Conservation (phyloP, 2,329 filamentous ascomycete species). For the Eutypa lata region DNA sequence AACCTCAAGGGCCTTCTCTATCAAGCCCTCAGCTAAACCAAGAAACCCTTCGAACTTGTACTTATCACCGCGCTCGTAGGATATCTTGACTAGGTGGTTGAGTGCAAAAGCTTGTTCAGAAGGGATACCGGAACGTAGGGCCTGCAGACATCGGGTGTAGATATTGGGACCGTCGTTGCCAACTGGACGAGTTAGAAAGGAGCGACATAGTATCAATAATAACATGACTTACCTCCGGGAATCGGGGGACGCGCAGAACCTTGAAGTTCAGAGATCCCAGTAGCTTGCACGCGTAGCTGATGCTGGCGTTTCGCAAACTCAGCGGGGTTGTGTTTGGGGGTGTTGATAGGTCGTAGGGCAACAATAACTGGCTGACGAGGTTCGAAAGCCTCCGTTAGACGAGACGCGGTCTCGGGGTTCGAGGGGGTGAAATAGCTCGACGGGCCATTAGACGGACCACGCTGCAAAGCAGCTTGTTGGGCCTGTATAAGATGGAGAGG, state of each 20-base stretch:
- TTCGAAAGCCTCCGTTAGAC: slow-evolving; percentile 66
- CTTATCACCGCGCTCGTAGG: slow-evolving; percentile 89
- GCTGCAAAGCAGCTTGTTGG: slow-evolving; percentile 28
- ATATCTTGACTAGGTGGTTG: slow-evolving; percentile 93
- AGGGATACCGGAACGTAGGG: slow-evolving; percentile 74
- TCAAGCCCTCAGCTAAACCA: slow-evolving; percentile 80
- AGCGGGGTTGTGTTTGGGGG: slow-evolving; percentile 69
- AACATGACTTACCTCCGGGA: slow-evolving; percentile 55
- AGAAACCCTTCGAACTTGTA: slow-evolving; percentile 93
- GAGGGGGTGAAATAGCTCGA: slow-evolving; percentile 49
- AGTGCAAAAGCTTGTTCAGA: slow-evolving; percentile 89
- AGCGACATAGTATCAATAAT: not conserved
- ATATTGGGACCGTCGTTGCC: slow-evolving; percentile 81
- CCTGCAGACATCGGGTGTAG: slow-evolving; percentile 82
- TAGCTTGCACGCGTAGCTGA: slow-evolving; percentile 33
- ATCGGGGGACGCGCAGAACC: slow-evolving; percentile 53
- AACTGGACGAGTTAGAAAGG: slow-evolving; percentile 30
- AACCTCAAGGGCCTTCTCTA: slow-evolving; percentile 79
- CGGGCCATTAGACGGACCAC: slow-evolving; percentile 16
- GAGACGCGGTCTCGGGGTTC: slow-evolving; percentile 54
- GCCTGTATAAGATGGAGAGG: slow-evolving; percentile 28
- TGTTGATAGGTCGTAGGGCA: slow-evolving; percentile 69
- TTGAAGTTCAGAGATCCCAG: slow-evolving; percentile 29
- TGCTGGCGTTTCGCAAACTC: slow-evolving; percentile 62
- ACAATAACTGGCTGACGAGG: slow-evolving; percentile 61